These are phyloP conservation scores for Fraxinus sp. DNA, from an alignment of 305 asterid species.

Conservation along the genomic window DNA sequence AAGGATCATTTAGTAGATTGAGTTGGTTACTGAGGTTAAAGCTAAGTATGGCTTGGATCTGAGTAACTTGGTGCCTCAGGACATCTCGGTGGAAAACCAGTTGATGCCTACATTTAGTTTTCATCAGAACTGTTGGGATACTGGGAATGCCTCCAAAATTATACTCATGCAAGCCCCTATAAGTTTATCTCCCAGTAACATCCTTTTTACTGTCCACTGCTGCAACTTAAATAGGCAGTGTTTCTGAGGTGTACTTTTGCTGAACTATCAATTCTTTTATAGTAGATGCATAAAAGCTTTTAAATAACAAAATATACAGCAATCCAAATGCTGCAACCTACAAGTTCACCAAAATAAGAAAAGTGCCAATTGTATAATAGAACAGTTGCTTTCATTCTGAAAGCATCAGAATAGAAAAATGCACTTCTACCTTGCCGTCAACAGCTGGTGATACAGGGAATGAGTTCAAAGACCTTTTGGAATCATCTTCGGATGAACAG, in stretches of 20 bases:
- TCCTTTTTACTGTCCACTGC: not conserved
- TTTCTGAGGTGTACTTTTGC: not conserved
- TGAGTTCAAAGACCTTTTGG: slow-evolving; percentile 60
- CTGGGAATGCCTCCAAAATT: not conserved
- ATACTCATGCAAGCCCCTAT: not conserved
- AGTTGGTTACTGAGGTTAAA: not conserved
- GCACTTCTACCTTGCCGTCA: slow-evolving; percentile 42
- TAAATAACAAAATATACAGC: not conserved
- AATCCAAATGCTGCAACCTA: not conserved
- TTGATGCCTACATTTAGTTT: not conserved
- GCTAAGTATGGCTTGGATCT: not conserved
- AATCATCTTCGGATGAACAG: slow-evolving; percentile 75
- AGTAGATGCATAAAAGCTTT: not conserved
- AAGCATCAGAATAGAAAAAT: slow-evolving; percentile 15
- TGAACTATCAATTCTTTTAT: not conserved
- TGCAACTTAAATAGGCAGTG: not conserved
- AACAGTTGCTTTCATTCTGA: not conserved
- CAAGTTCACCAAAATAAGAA: not conserved
- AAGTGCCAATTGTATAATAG: not conserved
- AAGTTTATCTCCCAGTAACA: not conserved
- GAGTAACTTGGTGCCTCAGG: not conserved
- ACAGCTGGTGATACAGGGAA: slow-evolving; percentile 55
- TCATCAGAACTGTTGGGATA: not conserved
- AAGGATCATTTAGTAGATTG: not conserved
- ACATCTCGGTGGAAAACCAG: not conserved